Base-by-base conservation (phyloP, 139 green algal genomes). In the Chara braunii region DNA sequence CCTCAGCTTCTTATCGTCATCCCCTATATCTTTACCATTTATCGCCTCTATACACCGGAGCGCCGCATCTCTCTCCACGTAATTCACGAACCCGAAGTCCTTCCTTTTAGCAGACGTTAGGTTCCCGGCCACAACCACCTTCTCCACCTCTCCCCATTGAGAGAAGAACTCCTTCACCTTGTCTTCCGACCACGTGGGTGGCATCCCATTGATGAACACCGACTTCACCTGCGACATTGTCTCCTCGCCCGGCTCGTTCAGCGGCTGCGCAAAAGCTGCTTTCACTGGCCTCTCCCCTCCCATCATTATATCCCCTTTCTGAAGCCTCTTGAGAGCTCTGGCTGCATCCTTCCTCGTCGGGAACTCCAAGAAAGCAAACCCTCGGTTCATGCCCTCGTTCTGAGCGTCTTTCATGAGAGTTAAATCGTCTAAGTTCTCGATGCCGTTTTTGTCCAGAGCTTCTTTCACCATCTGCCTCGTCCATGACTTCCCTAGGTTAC, bases 11-110 rank as follows among this genome's bases (percentile, higher is more conserved):
- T n/a, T 36, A 5, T 22, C 18, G 12, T 58, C 56, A 9, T 70
- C 60, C 3, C 50, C 14, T n/a, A 68, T 28, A 23, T 70, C 26
- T 6, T 18, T 31, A 28, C 54, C 36, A 5, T 70, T 68, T 26
- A 70, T 32, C 5, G 60, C 28, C n/a, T 55, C 51, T 28, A 70
- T 68, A 34, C 53, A 51, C 23, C 30, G 18, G 5, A 65, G 40
- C 6, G 56, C 56, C 9, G 56, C n/a, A 23, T 74, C 64, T 28
- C 64, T 55, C 2, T 36, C 28, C 12, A 32, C 11, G 35, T 50
- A 74, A 31, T 75, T 74, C 11, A 74, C 32, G 33, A 74, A 74
- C 24, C 56, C 64, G 43, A 52, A 74, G 33, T 74, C 64, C 3
- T 75, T 75, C 6, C 64, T 24, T 33, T 74, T 74, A 44, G 64